These are phyloP conservation scores for Byssothecium circinans DNA, from an alignment of 2,329 filamentous ascomycete genomes.

Conservation along the genomic window DNA sequence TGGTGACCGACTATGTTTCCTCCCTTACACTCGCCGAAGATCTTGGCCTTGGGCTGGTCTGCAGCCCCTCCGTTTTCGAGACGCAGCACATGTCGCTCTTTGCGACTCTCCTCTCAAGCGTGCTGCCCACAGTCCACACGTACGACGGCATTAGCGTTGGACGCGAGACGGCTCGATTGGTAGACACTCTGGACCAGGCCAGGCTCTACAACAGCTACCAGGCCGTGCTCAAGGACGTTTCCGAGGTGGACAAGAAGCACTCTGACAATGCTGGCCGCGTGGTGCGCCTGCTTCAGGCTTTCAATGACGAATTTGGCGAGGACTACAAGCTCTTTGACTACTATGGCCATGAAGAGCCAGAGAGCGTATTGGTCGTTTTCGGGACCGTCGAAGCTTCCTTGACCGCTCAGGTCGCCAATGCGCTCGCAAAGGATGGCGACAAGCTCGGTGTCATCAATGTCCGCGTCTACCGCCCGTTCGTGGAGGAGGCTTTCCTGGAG, in stretches of 20 bases:
- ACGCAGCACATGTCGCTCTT: constrained; percentile 94
- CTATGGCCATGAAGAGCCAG: constrained; percentile 76
- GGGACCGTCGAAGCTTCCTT: constrained; percentile 89
- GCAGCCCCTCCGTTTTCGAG: constrained; percentile 85
- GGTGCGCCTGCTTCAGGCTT: constrained; percentile 68
- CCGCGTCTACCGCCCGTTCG: constrained; percentile 90
- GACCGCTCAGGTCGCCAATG: constrained; percentile 75
- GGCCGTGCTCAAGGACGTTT: constrained; percentile 63
- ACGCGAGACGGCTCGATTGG: constrained; percentile 77
- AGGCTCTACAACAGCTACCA: constrained; percentile 71
- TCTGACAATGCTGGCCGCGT: constrained; percentile 72
- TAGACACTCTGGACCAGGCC: constrained; percentile 75
- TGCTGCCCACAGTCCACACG: constrained; percentile 82
- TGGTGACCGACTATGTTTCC: constrained; percentile 85
- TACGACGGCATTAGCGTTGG: constrained; percentile 85
- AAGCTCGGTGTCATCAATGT: constrained; percentile 89
- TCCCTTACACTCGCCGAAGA: constrained; percentile 84
- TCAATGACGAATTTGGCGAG: constrained; percentile 91
- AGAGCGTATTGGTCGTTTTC: constrained; percentile 86
- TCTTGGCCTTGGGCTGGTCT: constrained; percentile 81
- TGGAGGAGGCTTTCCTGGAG: constrained; percentile 89
- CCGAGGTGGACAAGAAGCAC: constrained; percentile 67
- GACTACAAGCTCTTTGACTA: constrained; percentile 95
- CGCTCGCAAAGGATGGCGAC: constrained; percentile 70
- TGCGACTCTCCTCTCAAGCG: constrained; percentile 74